phyloP scores from a whole-genome alignment of 176 grass and related monocot genomes.

The Cenchrus fungigraminus region DNA sequence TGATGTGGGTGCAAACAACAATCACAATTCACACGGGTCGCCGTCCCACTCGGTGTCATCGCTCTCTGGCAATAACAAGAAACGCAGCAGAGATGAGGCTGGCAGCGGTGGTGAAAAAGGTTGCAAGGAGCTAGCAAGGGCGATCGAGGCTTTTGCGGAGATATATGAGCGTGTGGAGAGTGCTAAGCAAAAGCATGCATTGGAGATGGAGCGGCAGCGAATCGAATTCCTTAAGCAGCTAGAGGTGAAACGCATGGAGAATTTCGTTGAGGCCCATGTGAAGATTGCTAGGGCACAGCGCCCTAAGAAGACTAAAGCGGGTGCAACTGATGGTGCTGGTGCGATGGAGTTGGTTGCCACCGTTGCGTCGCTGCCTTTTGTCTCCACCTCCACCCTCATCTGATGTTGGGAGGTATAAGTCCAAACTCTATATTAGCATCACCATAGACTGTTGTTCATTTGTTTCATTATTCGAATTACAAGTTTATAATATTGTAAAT shows the following conservation, averaged over 20 bases:
- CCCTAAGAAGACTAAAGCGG: slow-evolving; percentile 46
- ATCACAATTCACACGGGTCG: slow-evolving; percentile 35
- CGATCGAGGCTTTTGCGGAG: slow-evolving; percentile 78
- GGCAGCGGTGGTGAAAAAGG: slow-evolving; percentile 42
- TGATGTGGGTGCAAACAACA: slow-evolving; percentile 38
- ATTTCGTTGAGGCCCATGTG: slow-evolving; percentile 81
- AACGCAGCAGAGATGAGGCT: slow-evolving; percentile 33
- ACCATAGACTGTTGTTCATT: background rate
- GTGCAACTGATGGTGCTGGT: slow-evolving; percentile 42
- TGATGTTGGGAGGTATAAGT: slow-evolving; percentile 54
- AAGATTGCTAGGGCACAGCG: slow-evolving; percentile 79
- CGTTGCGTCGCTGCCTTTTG: slow-evolving; percentile 60
- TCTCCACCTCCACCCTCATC: slow-evolving; percentile 59
- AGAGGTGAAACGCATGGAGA: slow-evolving; percentile 92
- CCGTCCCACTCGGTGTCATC: slow-evolving; percentile 56
- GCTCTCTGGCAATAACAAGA: slow-evolving; percentile 41
- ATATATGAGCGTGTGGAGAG: slow-evolving; percentile 91
- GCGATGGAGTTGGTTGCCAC: slow-evolving; percentile 61
- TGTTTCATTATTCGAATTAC: background rate
- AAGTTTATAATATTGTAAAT: slow-evolving; percentile 1
- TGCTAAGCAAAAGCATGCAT: slow-evolving; percentile 68
- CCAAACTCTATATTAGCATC: slow-evolving; percentile 17
- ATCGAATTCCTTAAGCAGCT: slow-evolving; percentile 80
- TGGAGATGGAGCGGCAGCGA: slow-evolving; percentile 85
- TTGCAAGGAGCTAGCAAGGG: slow-evolving; percentile 68